Evolutionary conservation across 257 asterid species (phyloP).

Genomic region (Capsicum rhomboideum): DNA sequence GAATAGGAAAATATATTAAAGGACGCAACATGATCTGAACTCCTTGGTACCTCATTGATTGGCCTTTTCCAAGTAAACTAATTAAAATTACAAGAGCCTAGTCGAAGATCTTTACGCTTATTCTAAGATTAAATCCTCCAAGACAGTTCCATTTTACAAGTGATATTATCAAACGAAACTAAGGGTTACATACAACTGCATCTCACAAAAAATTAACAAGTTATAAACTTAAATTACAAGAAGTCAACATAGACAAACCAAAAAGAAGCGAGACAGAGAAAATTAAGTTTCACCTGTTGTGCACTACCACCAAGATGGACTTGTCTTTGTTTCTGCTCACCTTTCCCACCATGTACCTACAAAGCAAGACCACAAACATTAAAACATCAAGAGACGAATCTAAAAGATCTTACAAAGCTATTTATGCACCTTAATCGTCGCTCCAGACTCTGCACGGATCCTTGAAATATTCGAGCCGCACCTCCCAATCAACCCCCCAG

Average conservation of each 20-base stretch:
- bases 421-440: constrained; percentile 61
- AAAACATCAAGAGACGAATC: neutral
- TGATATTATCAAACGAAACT: neutral
- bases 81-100: neutral
- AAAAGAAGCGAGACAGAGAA: neutral
- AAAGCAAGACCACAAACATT: constrained; percentile 1
- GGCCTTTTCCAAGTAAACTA: neutral
- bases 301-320: constrained; percentile 79
- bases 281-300: constrained; percentile 56
- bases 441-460: constrained; percentile 92
- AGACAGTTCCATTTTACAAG: neutral
- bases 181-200: neutral
- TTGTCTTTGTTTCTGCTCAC: constrained; percentile 86
- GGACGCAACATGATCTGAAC: neutral
- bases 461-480: constrained; percentile 92
- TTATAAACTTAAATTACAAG: neutral
- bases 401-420: neutral
- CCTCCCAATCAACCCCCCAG: constrained; percentile 96
- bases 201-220: neutral
- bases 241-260: neutral
- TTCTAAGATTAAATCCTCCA: neutral
- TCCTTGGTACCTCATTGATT: neutral
- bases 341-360: constrained; percentile 87
- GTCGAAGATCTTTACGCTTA: neutral
- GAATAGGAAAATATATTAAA: neutral